A percentile compares a stretch with the other conserved stretches of the same genome.
Conservation (phyloP, 768 basidiomycete genomes). For the Phlegmacium glaucopus region DNA sequence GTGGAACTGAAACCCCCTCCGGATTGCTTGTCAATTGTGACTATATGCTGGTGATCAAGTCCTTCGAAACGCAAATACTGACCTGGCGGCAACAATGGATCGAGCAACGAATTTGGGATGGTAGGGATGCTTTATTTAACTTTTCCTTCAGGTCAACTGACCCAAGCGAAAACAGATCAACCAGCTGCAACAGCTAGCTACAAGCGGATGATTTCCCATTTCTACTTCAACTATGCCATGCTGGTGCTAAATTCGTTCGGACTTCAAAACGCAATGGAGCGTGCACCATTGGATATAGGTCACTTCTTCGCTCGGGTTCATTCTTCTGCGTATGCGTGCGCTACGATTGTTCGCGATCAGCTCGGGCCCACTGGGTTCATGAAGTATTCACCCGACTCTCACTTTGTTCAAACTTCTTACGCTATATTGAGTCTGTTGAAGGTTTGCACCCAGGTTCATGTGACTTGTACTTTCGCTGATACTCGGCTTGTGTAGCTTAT, state of each 20-base stretch:
- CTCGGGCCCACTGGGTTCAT: conserved; percentile 75
- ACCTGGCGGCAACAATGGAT: conserved; percentile 59
- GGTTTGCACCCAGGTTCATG: conserved; percentile 39
- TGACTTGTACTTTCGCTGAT: background rate
- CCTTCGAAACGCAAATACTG: conserved; percentile 75
- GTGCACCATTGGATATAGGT: conserved; percentile 64
- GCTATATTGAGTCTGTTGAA: conserved; percentile 91
- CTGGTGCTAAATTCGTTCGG: conserved; percentile 96
- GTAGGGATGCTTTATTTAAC: conserved; percentile 22
- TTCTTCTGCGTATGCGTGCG: conserved; percentile 66
- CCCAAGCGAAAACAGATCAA: conserved; percentile 21
- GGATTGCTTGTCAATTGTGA: conserved; percentile 84
- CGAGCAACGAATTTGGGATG: conserved; percentile 25
- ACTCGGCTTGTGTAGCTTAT: conserved; percentile 51
- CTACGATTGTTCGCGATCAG: conserved; percentile 71
- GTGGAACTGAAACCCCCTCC: conserved; percentile 71
- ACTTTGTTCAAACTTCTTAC: conserved; percentile 91
- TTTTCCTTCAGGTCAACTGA: background rate
- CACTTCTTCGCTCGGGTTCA: conserved; percentile 85
- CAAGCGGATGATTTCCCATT: conserved; percentile 52
- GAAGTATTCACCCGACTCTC: conserved; percentile 85
- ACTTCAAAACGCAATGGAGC: conserved; percentile 92
- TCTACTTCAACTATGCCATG: conserved; percentile 82
- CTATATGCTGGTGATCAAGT: conserved; percentile 79
- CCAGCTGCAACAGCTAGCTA: conserved; percentile 32